phyloP scores from a whole-genome alignment of 1,284 basidiomycete genomes.

The Boletellus deceptivus region DNA sequence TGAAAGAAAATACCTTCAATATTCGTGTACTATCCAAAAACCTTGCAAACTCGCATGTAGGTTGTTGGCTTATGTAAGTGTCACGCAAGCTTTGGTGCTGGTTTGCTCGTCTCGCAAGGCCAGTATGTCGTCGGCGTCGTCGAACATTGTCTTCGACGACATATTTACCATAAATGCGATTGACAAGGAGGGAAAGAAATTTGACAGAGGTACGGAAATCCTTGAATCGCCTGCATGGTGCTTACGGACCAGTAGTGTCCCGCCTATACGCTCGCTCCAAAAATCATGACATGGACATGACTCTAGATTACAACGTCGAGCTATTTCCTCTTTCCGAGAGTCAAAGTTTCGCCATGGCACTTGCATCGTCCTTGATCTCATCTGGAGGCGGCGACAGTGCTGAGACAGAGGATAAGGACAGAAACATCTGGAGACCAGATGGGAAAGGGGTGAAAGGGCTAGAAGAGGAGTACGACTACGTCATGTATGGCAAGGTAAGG shows the following conservation, averaged over 20 bases:
- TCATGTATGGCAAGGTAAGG: slow-evolving; percentile 96
- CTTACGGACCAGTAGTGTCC: slow-evolving; percentile 54
- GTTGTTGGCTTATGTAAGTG: too few relatives aligned
- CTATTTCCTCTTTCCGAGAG: slow-evolving; percentile 71
- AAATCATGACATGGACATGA: slow-evolving; percentile 87
- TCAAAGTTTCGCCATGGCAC: slow-evolving; percentile 81
- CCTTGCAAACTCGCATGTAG: too few relatives aligned
- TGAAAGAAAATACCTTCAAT: too few relatives aligned
- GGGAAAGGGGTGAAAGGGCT: slow-evolving; percentile 83
- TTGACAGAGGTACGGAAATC: slow-evolving; percentile 79
- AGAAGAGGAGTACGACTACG: slow-evolving; percentile 97
- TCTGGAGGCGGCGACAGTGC: slow-evolving; percentile 48
- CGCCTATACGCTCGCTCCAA: slow-evolving; percentile 81
- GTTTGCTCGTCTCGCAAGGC: too few relatives aligned
- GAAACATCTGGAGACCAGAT: slow-evolving; percentile 85
- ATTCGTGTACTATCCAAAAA: too few relatives aligned
- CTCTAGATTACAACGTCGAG: slow-evolving; percentile 89
- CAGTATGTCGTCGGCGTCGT: slow-evolving; percentile 60
- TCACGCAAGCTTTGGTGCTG: too few relatives aligned
- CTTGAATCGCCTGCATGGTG: background rate
- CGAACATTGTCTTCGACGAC: slow-evolving; percentile 85
- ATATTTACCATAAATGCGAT: slow-evolving; percentile 83
- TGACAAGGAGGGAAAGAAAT: slow-evolving; percentile 95
- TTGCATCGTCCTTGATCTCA: slow-evolving; percentile 80
- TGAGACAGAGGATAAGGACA: slow-evolving; percentile 67